phyloP scores from a whole-genome alignment of 768 basidiomycete genomes.

The Lactifluus echinatus region DNA sequence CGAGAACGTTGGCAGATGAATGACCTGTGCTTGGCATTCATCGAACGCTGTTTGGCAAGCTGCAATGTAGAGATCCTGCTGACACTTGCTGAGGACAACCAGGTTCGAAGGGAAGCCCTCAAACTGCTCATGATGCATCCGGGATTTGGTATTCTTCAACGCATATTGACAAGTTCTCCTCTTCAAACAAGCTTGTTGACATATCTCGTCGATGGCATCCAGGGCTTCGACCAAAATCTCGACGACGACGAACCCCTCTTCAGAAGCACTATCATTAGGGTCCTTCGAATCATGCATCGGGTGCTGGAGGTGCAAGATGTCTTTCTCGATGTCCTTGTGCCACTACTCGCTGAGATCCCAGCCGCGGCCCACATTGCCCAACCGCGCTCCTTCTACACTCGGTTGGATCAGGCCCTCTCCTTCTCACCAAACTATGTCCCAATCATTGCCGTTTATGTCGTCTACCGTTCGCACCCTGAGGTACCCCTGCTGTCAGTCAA shows the following conservation, averaged over 20 bases:
- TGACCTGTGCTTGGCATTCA: conserved; percentile 73
- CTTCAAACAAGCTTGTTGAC: conserved; percentile 69
- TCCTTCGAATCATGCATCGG: conserved; percentile 73
- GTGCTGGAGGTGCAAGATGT: conserved; percentile 80
- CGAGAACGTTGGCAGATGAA: conserved; percentile 83
- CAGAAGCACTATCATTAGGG: conserved; percentile 65
- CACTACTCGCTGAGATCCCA: conserved; percentile 60
- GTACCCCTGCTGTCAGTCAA: conserved; percentile 70
- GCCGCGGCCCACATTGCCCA: conserved; percentile 47
- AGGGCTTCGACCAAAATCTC: conserved; percentile 63
- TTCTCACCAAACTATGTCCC: conserved; percentile 67
- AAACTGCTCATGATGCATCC: conserved; percentile 63
- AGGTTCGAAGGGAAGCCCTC: conserved; percentile 44
- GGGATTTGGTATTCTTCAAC: conserved; percentile 78
- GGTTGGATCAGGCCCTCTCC: conserved; percentile 66
- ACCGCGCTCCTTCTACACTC: conserved; percentile 60
- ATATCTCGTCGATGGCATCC: conserved; percentile 73
- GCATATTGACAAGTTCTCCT: conserved; percentile 61
- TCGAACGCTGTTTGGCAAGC: conserved; percentile 75
- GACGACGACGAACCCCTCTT: conserved; percentile 66
- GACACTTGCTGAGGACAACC: conserved; percentile 43
- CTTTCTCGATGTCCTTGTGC: conserved; percentile 83
- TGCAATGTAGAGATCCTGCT: conserved; percentile 75
- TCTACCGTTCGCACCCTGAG: conserved; percentile 62
- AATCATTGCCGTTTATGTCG: conserved; percentile 73